Evolutionary conservation across 73 alveolate genomes (phyloP), one percentile per base, ranked within the genome.

Genomic region (Tetrahymena elliotti): DNA sequence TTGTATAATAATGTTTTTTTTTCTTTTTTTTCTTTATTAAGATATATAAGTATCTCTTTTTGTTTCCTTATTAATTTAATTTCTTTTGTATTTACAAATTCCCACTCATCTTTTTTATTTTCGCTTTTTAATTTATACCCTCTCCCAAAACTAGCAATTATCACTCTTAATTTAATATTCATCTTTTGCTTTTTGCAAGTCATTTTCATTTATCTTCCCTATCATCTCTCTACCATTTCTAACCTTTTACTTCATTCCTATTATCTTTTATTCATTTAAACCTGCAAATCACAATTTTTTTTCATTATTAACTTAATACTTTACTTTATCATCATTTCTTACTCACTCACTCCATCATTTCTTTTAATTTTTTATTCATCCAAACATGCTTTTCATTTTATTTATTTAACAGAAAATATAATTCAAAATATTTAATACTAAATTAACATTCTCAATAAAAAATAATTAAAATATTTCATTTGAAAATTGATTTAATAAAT

Each of bases 11-110:
- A 84, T 37, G 54, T 84, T 38, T 84, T 84, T 84, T 84, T 84
- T 84, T 84, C 54, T 38, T 84, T 84, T 37, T 37, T 84, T 38
- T 37, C 93, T 37, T 37, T 84, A 84, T 84, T 84, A 37, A 84
- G 54, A 37, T 37, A 84, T 37, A 84, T 84, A 84, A 84, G 54
- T 37, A 37, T 35, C 93, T 37, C 93, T 84, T n/a, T n/a, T 37
- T 35, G 93, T 37, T 84, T 84, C 93, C 92, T 83, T 94, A 82
- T 93, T 93, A 93, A 93, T 93, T 82, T 82, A 82, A 82, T 93
- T 82, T 93, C 92, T 38, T 37, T 38, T 37, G 94, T 37, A 37
- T 84, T 38, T 84, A 84, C 39, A 24, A 37, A 24, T 37, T 38
- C 94, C 54, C 54, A 84, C 94, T 84, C 94, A 84, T 36, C 34